Evolutionary conservation across 2,329 filamentous ascomycete genomes (phyloP).

Genomic region (Venturia aucupariae): DNA sequence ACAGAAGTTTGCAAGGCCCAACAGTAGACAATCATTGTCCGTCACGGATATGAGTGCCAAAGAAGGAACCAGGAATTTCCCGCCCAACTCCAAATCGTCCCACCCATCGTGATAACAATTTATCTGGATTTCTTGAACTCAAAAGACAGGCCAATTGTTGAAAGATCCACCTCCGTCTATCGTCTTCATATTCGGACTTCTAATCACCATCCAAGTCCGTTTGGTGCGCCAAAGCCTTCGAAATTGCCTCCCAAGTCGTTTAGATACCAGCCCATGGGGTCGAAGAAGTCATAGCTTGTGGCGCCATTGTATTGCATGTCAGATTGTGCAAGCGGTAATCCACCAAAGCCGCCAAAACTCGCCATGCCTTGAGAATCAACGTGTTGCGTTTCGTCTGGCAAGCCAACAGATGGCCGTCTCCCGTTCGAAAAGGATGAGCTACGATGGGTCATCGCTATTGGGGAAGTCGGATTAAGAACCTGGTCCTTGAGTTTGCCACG

Average conservation of each 20-base stretch:
- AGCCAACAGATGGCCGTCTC: conserved; percentile 20
- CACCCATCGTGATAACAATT: background rate
- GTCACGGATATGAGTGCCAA: background rate
- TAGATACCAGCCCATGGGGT: conserved; percentile 87
- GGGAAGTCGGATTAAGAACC: conserved; percentile 78
- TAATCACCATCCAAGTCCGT: conserved; percentile 3
- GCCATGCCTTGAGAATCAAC: conserved; percentile 16
- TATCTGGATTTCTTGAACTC: background rate
- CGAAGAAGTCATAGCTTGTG: conserved; percentile 60
- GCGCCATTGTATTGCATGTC: conserved; percentile 26
- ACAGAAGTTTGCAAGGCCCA: background rate
- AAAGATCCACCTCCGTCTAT: background rate
- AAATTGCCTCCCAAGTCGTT: conserved; percentile 52
- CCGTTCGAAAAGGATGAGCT: conserved; percentile 38
- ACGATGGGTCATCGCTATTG: conserved; percentile 59
- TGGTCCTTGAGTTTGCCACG: conserved; percentile 46
- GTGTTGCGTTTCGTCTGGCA: conserved; percentile 12
- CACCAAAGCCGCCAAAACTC: conserved; percentile 22
- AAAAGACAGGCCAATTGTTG: conserved; percentile 1
- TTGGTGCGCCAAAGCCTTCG: background rate
- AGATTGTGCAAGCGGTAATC: conserved; percentile 24
- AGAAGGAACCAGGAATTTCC: background rate
- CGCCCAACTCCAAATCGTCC: background rate
- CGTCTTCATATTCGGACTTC: background rate
- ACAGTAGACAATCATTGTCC: background rate